Base-by-base conservation (phyloP, 2,329 filamentous ascomycete species). In the Colletotrichum musicola region DNA sequence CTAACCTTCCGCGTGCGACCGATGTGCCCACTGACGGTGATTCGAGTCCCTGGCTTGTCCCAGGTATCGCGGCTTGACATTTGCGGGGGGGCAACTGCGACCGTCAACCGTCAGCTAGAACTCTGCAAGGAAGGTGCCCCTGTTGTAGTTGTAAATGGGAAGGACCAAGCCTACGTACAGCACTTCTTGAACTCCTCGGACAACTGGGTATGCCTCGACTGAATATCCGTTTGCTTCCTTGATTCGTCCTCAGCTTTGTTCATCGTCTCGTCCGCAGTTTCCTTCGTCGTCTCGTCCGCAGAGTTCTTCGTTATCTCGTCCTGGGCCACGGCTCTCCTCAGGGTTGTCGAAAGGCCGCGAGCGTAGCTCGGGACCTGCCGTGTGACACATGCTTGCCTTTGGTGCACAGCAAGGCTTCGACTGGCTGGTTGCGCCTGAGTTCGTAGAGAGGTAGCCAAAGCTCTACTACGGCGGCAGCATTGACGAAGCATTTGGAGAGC, bases 21-120 rank as follows among this genome's bases (percentile, higher is more conserved):
- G 0, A 97, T 79, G 73, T 95, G 96, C 20, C 95, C 95, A 77
- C 90, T 85, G 1, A 93, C 77, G 0, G 84, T 83, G 38, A 92
- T 83, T 20, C 80, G 75, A 44, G 7, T 82, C 53, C 44, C 80
- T 79, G 6, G 76, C 14, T 27, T 65, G 20, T 16, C 40, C 49
- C 78, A 81, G 0, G 71, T 70, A 1, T 61, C 56, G 1, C 69
- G 61, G 0, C 71, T 54, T 12, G 78, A 78, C 13, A 77, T 77
- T 4, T 69, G 69, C 4, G 76, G 74, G 27, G 78, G 77, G 20
- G 76, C 70, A 64, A 78, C 79, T 77, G 64, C 10, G 20, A 6
- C 6, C 9, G 18, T 58, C n/a, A 63, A 42, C 47, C 22, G 22
- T 25, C 22, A 25, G 4, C 22, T 25, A 25, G 22, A 22, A 4